Evolutionary conservation across 2,329 filamentous ascomycete genomes (phyloP).

Genomic region (Moelleriella libera): DNA sequence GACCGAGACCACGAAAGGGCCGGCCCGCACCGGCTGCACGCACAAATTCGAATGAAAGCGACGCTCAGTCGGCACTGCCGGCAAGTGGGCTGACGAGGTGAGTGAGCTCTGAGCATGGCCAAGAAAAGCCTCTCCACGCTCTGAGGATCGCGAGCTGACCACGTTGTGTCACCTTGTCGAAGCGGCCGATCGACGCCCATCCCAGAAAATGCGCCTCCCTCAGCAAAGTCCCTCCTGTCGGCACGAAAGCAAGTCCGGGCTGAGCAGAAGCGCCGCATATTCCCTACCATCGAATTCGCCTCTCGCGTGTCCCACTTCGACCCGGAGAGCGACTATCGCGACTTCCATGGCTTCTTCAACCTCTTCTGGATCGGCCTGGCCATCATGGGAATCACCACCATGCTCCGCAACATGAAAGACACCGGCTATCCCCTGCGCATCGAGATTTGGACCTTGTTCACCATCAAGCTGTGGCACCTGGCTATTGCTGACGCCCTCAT

Average conservation of each 20-base stretch:
- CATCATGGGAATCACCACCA: conserved; percentile 94
- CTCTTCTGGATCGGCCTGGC: conserved; percentile 95
- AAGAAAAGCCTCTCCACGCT: not conserved
- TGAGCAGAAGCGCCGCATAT: conserved; percentile 69
- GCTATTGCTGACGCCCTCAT: conserved; percentile 73
- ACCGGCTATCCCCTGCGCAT: conserved; percentile 77
- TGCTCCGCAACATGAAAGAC: conserved; percentile 84
- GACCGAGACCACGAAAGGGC: conserved; percentile 37
- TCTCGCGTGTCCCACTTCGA: conserved; percentile 93
- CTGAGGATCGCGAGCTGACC: not conserved
- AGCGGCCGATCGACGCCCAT: conserved; percentile 77
- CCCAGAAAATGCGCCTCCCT: conserved; percentile 83
- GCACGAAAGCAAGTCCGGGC: conserved; percentile 74
- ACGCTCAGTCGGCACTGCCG: conserved; percentile 17
- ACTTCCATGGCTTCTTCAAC: conserved; percentile 96
- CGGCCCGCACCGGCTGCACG: conserved; percentile 27
- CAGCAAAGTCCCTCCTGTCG: conserved; percentile 70
- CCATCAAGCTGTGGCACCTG: conserved; percentile 77
- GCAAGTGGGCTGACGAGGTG: conserved; percentile 32
- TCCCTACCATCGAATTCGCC: conserved; percentile 85
- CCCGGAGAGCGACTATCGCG: conserved; percentile 75
- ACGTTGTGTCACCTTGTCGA: not conserved
- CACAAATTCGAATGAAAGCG: conserved; percentile 17
- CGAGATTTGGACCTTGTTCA: conserved; percentile 78
- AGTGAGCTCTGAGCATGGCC: not conserved